Evolutionary conservation across 495 filamentous ascomycete species (phyloP), one percentile per base, ranked within the genome.

Genomic region (Aspergillus sclerotiicarbonarius): DNA sequence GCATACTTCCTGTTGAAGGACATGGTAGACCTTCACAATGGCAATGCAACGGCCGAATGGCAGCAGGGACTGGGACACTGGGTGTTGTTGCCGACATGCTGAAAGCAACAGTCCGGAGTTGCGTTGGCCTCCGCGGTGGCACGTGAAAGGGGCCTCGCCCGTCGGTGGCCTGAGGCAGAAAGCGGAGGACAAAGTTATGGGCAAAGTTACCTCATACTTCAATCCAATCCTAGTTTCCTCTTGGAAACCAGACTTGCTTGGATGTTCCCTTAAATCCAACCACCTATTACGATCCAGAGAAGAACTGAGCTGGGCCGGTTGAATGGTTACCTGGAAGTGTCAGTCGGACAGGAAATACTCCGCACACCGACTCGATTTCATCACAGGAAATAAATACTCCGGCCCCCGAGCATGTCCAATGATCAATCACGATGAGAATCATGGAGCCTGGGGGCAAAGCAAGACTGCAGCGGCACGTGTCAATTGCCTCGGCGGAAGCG

Each of bases 1-100:
- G 90, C 90, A 69, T 96, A 96, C 77, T 96, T 96, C 65, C 77
- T 76, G 60, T 77, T 80, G 61, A 79, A 74, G n/a, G 77, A 72
- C 76, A 79, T 79, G 54, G 57, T 39, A 49, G 16, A 16, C 8
- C 4, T 13, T 16, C 7, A 10, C 13, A 16, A 8, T 6, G 47
- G 13, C 1, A 31, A 3, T 29, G 47, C 29, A 18, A 16, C n/a
- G 63, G 29, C 20, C 33, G 37, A 32, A 9, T 25, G 18, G 31
- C 31, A n/a, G 46, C 47, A 59, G 51, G 48, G 55, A 20, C 35
- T 49, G 33, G 37, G 52, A 50, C 41, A 45, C 44, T 57, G 39
- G 29, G 45, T 48, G 35, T 61, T 51, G 60, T 18, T 61, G 39
- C 41, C 39, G 55, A 43, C 44, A 49, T 25, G 60, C 52, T 51